Conservation (phyloP, 805 yeast genomes). For the Metschnikowia reukaufii region DNA sequence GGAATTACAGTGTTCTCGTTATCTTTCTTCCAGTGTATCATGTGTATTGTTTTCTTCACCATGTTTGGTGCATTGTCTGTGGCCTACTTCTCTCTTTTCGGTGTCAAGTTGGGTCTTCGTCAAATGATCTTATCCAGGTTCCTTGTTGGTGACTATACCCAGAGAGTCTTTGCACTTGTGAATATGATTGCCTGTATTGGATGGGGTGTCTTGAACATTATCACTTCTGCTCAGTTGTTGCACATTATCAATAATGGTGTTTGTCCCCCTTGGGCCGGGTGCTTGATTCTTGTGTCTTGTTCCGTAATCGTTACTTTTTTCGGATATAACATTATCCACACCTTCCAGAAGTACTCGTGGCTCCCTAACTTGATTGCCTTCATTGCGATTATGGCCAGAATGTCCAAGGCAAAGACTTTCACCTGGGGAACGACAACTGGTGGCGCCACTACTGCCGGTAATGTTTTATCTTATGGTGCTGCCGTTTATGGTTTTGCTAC, state of each 20-base stretch:
- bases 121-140: conserved; percentile 82
- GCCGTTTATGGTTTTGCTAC: conserved; percentile 84
- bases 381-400: conserved; percentile 74
- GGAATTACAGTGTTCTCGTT: conserved; percentile 61
- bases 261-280: conserved; percentile 90
- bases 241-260: conserved; percentile 66
- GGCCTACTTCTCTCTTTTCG: conserved; percentile 79
- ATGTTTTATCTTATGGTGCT: conserved; percentile 78
- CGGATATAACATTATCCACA: conserved; percentile 81
- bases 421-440: conserved; percentile 29
- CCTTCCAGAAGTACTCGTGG: conserved; percentile 86
- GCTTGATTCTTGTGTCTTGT: conserved; percentile 64
- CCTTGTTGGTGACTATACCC: conserved; percentile 71
- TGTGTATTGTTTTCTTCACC: conserved; percentile 70
- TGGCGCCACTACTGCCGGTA: conserved; percentile 73
- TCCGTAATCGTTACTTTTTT: conserved; percentile 76
- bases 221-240: conserved; percentile 82
- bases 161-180: conserved; percentile 73
- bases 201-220: conserved; percentile 92
- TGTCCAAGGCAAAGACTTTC: conserved; percentile 67
- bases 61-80: conserved; percentile 74
- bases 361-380: conserved; percentile 74
- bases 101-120: conserved; percentile 81
- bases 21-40: conserved; percentile 70
- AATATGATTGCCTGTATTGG: conserved; percentile 88